A percentile compares a stretch with the other conserved stretches of the same genome.
Conservation (phyloP, 2,329 filamentous ascomycete genomes). For the Diplodia corticola region DNA sequence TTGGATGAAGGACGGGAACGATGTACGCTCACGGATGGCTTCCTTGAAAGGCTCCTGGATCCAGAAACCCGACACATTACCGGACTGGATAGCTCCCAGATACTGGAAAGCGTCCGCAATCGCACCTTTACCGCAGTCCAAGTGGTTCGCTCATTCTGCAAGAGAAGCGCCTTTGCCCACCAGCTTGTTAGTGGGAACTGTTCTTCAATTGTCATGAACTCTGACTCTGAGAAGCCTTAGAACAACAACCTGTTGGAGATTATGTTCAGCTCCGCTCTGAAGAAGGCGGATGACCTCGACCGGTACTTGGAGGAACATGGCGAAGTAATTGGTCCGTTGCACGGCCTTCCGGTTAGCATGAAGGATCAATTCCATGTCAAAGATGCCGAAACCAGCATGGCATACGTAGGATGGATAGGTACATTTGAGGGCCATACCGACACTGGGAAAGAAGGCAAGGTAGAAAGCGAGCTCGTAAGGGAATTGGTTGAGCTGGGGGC, state of each 20-base stretch:
- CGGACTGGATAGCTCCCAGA: slow-evolving; percentile 58
- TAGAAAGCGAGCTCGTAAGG: slow-evolving; percentile 59
- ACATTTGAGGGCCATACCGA: slow-evolving; percentile 58
- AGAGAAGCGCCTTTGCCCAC: slow-evolving; percentile 55
- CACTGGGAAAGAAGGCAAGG: slow-evolving; percentile 52
- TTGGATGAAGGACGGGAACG: too few species aligned
- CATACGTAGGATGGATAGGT: slow-evolving; percentile 66
- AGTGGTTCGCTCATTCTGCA: slow-evolving; percentile 59
- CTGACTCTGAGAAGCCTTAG: too few species aligned
- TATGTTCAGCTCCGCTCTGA: slow-evolving; percentile 49
- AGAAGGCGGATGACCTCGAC: slow-evolving; percentile 45
- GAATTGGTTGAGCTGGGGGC: slow-evolving; percentile 54
- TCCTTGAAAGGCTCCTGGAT: neutral
- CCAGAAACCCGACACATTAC: slow-evolving; percentile 50
- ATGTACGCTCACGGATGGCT: too few species aligned
- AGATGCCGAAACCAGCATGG: slow-evolving; percentile 53
- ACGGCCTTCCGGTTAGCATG: slow-evolving; percentile 50
- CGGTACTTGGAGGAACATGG: slow-evolving; percentile 38
- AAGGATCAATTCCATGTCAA: slow-evolving; percentile 54
- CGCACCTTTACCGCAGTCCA: too few species aligned
- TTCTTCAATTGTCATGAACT: too few species aligned
- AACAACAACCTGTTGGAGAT: slow-evolving; percentile 51
- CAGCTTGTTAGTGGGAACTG: too few species aligned
- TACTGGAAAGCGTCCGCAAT: too few species aligned
- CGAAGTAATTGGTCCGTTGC: slow-evolving; percentile 46